Percentiles rank a stretch among this genome's conserved stretches.
These are phyloP conservation scores for Podosphaera leucotricha DNA, from an alignment of 2,329 filamentous ascomycete species.

Conservation along the genomic window DNA sequence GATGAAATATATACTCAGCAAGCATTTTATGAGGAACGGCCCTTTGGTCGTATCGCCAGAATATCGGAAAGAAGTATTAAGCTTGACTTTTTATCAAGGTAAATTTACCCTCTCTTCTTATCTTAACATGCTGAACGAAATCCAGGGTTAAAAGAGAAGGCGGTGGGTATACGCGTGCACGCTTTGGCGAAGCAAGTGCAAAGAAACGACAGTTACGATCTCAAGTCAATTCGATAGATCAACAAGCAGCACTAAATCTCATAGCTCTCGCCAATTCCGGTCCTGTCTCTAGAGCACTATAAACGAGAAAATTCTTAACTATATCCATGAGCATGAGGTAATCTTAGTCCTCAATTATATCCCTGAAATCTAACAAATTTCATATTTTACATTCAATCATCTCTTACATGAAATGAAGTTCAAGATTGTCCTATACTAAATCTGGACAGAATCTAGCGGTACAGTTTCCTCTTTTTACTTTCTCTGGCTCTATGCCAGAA, in stretches of 20 bases:
- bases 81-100: slow-evolving; percentile 47
- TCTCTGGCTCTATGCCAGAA: too few relatives aligned
- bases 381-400: too few relatives aligned
- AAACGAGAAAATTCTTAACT: too few relatives aligned
- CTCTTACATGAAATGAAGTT: too few relatives aligned
- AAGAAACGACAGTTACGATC: background rate
- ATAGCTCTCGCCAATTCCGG: slow-evolving; percentile 29
- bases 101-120: slow-evolving; percentile 15
- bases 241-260: slow-evolving; percentile 43
- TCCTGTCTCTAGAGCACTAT: slow-evolving; percentile 6
- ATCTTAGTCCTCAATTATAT: too few relatives aligned
- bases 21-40: slow-evolving; percentile 32
- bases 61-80: slow-evolving; percentile 41
- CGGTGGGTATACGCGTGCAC: background rate
- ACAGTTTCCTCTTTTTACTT: too few relatives aligned
- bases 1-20: slow-evolving; percentile 18
- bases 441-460: too few relatives aligned
- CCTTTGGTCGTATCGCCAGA: slow-evolving; percentile 41
- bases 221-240: slow-evolving; percentile 19
- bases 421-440: too few relatives aligned
- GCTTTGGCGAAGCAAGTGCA: background rate
- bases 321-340: too few relatives aligned
- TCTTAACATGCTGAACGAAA: background rate
- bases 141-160: background rate
- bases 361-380: too few relatives aligned